Evolutionary conservation across 192 early-diverging fungal species (phyloP).

Genomic region (Borealophlyctis nickersoniae): DNA sequence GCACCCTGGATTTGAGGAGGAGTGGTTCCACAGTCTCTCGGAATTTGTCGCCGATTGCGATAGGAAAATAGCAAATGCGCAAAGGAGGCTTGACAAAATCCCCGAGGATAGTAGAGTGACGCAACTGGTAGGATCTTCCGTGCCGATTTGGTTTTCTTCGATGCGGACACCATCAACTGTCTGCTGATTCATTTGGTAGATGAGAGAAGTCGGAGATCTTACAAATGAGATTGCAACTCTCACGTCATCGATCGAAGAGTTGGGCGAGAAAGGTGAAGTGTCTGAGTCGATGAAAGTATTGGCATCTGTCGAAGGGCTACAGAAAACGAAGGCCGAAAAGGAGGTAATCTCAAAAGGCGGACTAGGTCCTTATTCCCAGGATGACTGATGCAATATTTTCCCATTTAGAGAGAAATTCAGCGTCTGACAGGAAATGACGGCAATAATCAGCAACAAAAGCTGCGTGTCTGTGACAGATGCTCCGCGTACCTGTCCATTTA

Average conservation of each 20-base stretch:
- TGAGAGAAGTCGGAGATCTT: slow-evolving; percentile 31
- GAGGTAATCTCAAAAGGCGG: slow-evolving; percentile 25
- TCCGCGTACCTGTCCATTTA: slow-evolving; percentile 50
- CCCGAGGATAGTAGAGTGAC: slow-evolving; percentile 39
- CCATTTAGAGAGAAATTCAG: slow-evolving; percentile 50
- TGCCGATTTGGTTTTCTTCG: background rate
- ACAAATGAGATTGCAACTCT: slow-evolving; percentile 36
- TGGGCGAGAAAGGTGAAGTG: slow-evolving; percentile 51
- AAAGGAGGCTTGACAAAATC: slow-evolving; percentile 49
- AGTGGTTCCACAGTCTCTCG: slow-evolving; percentile 41
- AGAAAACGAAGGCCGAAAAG: slow-evolving; percentile 41
- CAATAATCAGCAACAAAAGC: slow-evolving; percentile 51
- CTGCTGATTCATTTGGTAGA: slow-evolving; percentile 4
- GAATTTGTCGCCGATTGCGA: slow-evolving; percentile 51
- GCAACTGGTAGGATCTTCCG: slow-evolving; percentile 29
- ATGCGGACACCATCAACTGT: background rate
- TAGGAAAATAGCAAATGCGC: slow-evolving; percentile 42
- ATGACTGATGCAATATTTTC: background rate
- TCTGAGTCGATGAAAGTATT: slow-evolving; percentile 41
- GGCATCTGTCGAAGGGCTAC: slow-evolving; percentile 41
- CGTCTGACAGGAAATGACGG: slow-evolving; percentile 29
- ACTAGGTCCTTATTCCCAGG: background rate
- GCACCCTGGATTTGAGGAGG: slow-evolving; percentile 37
- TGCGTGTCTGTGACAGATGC: slow-evolving; percentile 57
- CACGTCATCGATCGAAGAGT: slow-evolving; percentile 40